Base-by-base conservation (phyloP, 2,329 filamentous ascomycete species). In the Fusarium subglutinans region DNA sequence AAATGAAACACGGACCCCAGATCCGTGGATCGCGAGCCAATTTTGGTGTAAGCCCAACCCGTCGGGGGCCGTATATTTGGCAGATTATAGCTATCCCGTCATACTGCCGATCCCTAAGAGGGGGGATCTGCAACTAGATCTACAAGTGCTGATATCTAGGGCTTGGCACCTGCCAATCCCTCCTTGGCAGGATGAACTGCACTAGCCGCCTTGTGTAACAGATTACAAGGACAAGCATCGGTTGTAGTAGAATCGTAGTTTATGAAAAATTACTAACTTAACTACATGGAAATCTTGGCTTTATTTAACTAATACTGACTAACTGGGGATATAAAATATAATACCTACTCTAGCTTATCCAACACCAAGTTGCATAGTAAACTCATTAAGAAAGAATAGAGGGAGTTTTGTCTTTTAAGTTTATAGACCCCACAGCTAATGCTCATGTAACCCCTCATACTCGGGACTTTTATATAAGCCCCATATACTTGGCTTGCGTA, bases 261-360 rank as follows among this genome's bases (percentile, higher is more conserved):
- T 15, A 11, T 8, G 7, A 4, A 28, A 22, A 22, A 15, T 8
- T 22, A 6, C 44, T 5, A 20, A 28, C 0, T 7, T 20, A 3
- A 24, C 24, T 47, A 3, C 5, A 12, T 14, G 14, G 8, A 12
- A 26, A 13, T 15, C 4, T 47, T 14, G 4, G 20, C 26, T 28
- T 3, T 22, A 15, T 5, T 5, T 8, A 8, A 28, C 13, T 10
- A 5, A 2, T 22, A 22, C 9, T 28, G 6, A 24, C 18, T 11
- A 7, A 28, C 7, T 10, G 4, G 9, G 6, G 20, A 28, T 22
- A 6, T 47, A 8, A 28, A 22, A 28, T 4, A 6, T 6, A 3
- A 47, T 7, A 13, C 20, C 24, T 15, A 47, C 8, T 47, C 14
- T 22, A 5, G 24, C 20, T 10, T 28, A 5, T 28, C 7, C 9